Base-by-base conservation (phyloP, 2,329 filamentous ascomycete genomes). In the Monosporascus ibericus region DNA sequence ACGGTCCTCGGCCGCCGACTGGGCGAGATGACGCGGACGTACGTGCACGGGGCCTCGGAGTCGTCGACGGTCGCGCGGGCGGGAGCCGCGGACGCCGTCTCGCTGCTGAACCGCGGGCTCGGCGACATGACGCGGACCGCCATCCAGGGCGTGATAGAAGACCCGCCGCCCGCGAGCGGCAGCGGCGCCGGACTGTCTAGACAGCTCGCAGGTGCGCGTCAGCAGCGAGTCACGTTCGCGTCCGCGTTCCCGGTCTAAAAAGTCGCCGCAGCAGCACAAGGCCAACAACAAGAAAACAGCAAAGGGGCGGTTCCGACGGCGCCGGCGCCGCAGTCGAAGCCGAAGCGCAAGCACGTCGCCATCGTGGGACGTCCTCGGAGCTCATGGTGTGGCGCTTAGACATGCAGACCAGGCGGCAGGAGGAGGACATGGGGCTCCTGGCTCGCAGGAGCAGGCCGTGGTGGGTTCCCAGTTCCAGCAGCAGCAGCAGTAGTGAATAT, bases 21-120 rank as follows among this genome's bases (percentile, higher is more conserved):
- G 14, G 48, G 48, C 27, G 48, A 46, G 18, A 50, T 50, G 48
- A 36, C 48, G 48, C 48, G 39, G 24, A 50, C 49, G 7, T 20
- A 47, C 22, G 5, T 47, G 17, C 42, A 11, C 20, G 27, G 42
- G 18, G 42, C 47, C 18, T 18, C 8, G n/a, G 40, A 50, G 11
- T 2, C 20, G 17, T 6, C 40, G 17, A 44, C 17, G 18, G 15
- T 7, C 15, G 37, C 5, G 27, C 8, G 8, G 27, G 27, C 27
- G 8, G 27, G 8, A 15, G 17, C 24, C 42, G 42, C 14, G 20
- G 18, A 4, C 22, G 22, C 22, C 22, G 22, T 24, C 22, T 24
- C 22, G 22, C 22, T 24, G 22, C 22, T 24, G 22, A 5, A 24
- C 22, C 22, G 22, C 4, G 22, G 22, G 24, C 42, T 44, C 42